Base-by-base conservation (phyloP, 2,329 filamentous ascomycete species). In the Acarospora socialis region DNA sequence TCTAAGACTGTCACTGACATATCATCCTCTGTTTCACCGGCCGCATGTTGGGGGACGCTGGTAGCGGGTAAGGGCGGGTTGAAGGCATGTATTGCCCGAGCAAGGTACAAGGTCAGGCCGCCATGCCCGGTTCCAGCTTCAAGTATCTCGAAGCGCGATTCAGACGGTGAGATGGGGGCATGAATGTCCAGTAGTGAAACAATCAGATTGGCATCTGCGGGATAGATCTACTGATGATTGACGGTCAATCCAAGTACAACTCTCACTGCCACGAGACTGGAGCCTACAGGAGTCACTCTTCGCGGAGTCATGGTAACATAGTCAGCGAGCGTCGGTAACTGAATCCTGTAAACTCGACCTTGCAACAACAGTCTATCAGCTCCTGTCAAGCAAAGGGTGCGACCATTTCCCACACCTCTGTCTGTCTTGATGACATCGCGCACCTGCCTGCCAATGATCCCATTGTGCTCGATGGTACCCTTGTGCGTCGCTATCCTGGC, bases 51-150 rank as follows among this genome's bases (percentile, higher is more conserved):
- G 23, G 28, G 13, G 8, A 20, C 18, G 13, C 7, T 7, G 9
- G 9, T 13, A 22, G 33, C 32, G 0, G 66, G 63, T 4, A 66
- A 56, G 3, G 61, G 54, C 2, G 69, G 57, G 46, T 86, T 86
- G 12, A 73, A 77, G 26, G 70, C 80, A 48, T 86, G 77, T 27
- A 90, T 70, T 3, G 80, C 79, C 32, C 79, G 69, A 18, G 80
- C 74, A 14, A 90, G 63, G 47, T 86, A 71, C 4, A 90, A 55
- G 1, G 81, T 87, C 36, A 90, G 55, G 20, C 77, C 75, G 36
- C 81, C 82, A 61, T 86, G 80, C n/a, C 81, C 82, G 3, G 81
- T 90, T 10, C 82, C 81, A 28, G 81, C 81, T 54, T 90, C 82
- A 32, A 90, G 73, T 26, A 90, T 80, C 48, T 87, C 78, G 8